A percentile compares a stretch with the other conserved stretches of the same genome.
These are phyloP conservation scores for Rhodamnia rubescens DNA, from an alignment of 345 rosid species.

Conservation along the genomic window DNA sequence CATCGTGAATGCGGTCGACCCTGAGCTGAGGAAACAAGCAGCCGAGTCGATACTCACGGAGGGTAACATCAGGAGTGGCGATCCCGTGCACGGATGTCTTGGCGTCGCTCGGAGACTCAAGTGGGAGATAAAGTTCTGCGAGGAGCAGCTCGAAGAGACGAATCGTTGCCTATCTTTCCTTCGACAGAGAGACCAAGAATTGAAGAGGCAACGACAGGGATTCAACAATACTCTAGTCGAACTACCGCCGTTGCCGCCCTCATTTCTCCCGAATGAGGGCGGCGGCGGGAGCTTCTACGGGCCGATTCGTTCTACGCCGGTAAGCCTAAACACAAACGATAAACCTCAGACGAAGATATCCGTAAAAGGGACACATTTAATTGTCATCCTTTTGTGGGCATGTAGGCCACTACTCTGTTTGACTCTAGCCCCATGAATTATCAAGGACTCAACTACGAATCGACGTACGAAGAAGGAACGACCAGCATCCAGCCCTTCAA, in stretches of 20 bases:
- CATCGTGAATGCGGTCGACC: conserved; percentile 2
- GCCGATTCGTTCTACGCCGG: not conserved
- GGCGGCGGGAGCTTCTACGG: not conserved
- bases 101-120: not conserved
- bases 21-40: not conserved
- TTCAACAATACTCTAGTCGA: not conserved
- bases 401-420: not conserved
- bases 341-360: not conserved
- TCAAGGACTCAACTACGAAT: not conserved
- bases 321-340: not conserved
- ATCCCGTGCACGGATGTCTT: conserved; percentile 9
- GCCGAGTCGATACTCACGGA: conserved; percentile 11
- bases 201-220: not conserved
- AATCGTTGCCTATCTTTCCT: not conserved
- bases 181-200: not conserved
- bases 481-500: not conserved
- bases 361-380: not conserved
- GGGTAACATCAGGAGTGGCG: not conserved
- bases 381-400: not conserved
- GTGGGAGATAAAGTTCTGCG: not conserved
- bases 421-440: not conserved
- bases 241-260: not conserved
- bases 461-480: not conserved
- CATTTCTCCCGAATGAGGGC: not conserved
- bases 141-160: not conserved